A percentile compares a stretch with the other conserved stretches of the same genome.
These are phyloP conservation scores for Dryas octopetala DNA, from an alignment of 306 rosid genomes.

Conservation along the genomic window DNA sequence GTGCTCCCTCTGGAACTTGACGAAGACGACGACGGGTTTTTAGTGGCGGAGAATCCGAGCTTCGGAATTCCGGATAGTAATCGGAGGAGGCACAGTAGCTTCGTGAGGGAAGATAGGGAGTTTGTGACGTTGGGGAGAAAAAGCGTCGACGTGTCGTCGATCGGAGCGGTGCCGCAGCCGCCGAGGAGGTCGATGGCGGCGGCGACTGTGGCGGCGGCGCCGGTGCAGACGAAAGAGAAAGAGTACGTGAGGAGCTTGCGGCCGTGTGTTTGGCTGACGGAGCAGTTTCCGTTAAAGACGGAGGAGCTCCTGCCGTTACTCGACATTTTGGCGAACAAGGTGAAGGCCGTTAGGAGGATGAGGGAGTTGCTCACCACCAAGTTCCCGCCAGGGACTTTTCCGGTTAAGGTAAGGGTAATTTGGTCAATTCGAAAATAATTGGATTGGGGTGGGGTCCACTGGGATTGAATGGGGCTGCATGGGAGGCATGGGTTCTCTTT, in stretches of 20 bases:
- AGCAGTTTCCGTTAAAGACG: conserved; percentile 89
- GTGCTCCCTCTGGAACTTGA: conserved; percentile 80
- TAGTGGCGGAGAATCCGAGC: conserved; percentile 83
- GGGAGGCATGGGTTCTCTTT: conserved; percentile 1
- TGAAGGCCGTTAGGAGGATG: conserved; percentile 88
- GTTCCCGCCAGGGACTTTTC: conserved; percentile 91
- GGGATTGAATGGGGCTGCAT: neutral
- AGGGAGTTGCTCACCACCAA: conserved; percentile 91
- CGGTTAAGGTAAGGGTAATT: conserved; percentile 77
- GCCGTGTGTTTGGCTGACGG: conserved; percentile 95
- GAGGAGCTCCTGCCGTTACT: conserved; percentile 88
- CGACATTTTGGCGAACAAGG: conserved; percentile 88
- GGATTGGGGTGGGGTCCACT: conserved; percentile 2
- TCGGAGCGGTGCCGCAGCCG: conserved; percentile 34
- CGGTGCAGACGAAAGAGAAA: conserved; percentile 70
- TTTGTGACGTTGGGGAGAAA: conserved; percentile 70
- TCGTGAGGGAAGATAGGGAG: conserved; percentile 77
- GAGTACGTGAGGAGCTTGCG: conserved; percentile 75
- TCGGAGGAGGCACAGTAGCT: conserved; percentile 80
- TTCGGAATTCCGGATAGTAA: conserved; percentile 47
- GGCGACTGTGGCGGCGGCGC: conserved; percentile 12
- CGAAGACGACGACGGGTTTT: conserved; percentile 91
- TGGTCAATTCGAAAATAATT: neutral
- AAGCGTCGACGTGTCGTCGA: conserved; percentile 68
- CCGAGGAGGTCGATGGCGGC: conserved; percentile 20